Conservation (phyloP, 2,329 filamentous ascomycete species). For the Nemania sp. region DNA sequence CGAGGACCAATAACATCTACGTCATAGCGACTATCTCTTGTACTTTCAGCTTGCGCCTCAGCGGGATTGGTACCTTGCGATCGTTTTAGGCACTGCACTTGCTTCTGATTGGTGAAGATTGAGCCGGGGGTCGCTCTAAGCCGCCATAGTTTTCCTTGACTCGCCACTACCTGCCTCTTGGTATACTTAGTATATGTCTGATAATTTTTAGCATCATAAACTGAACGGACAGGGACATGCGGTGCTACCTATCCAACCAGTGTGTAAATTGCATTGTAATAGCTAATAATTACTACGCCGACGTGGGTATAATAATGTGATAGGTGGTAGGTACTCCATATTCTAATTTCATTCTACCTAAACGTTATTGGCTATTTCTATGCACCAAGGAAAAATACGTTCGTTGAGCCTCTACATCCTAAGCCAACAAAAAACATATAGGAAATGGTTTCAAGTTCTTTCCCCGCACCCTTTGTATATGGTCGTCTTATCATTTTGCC, state of each 20-base stretch:
- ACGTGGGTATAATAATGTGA: neutral
- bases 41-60: neutral
- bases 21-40: conserved; percentile 18
- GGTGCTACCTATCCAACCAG: neutral
- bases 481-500: conserved; percentile 22
- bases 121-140: neutral
- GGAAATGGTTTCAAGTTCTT: conserved; percentile 1
- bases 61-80: neutral
- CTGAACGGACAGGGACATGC: neutral
- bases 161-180: neutral
- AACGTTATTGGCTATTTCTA: neutral
- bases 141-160: conserved; percentile 11
- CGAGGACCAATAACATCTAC: conserved; percentile 15
- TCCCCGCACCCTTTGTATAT: neutral
- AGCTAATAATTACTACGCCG: neutral
- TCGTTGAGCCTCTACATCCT: neutral
- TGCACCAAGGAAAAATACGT: neutral
- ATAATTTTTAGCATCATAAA: neutral
- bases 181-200: neutral
- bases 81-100: conserved; percentile 7
- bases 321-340: no score
- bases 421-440: neutral
- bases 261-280: neutral
- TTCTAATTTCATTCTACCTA: neutral
- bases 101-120: conserved; percentile 13